Evolutionary conservation across 2,329 filamentous ascomycete species (phyloP).

Genomic region (Fusarium dimerum): DNA sequence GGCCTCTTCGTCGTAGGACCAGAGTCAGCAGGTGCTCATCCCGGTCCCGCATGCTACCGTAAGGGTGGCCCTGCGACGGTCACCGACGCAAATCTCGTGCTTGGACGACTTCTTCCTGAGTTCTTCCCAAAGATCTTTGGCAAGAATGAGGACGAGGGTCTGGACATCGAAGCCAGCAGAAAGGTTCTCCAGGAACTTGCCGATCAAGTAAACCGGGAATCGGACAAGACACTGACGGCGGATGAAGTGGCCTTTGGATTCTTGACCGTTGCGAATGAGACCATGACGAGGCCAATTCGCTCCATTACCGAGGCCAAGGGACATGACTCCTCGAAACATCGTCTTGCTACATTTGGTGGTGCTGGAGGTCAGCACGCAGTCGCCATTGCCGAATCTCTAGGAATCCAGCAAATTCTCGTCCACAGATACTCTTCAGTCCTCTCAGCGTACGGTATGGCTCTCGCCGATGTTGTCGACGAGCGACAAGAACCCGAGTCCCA

Average conservation of each 20-base stretch:
- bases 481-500: conserved; percentile 74
- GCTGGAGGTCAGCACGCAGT: conserved; percentile 91
- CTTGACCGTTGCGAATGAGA: conserved; percentile 85
- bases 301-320: conserved; percentile 91
- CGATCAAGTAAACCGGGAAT: conserved; percentile 75
- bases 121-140: conserved; percentile 97
- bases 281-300: conserved; percentile 87
- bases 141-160: conserved; percentile 77
- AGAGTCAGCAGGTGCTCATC: conserved; percentile 85
- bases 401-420: conserved; percentile 81
- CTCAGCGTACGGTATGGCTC: conserved; percentile 88
- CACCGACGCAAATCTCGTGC: conserved; percentile 88
- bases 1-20: conserved; percentile 89
- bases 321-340: conserved; percentile 85
- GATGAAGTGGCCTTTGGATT: conserved; percentile 91
- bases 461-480: conserved; percentile 92
- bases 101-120: conserved; percentile 81
- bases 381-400: conserved; percentile 83
- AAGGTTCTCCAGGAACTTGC: conserved; percentile 75
- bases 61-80: conserved; percentile 88
- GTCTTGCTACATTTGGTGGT: conserved; percentile 90
- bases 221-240: conserved; percentile 68
- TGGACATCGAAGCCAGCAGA: conserved; percentile 76
- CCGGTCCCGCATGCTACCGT: conserved; percentile 86
- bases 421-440: conserved; percentile 87